Evolutionary conservation across 495 filamentous ascomycete genomes (phyloP).

Genomic region (Aspergillus bridgeri): DNA sequence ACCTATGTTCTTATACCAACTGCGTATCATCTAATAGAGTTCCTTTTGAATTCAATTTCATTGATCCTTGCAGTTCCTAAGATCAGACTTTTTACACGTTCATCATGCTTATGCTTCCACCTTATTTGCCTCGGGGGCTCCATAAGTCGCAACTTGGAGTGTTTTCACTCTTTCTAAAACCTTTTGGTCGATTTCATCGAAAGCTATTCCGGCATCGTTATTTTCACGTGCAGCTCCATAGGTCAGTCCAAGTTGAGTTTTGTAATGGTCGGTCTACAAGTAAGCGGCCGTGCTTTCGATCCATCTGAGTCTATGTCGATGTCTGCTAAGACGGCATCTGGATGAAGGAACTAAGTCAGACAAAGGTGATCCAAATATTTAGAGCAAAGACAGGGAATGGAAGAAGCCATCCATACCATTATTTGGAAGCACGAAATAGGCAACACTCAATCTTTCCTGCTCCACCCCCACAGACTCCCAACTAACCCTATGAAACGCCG

Average conservation of each 20-base stretch:
- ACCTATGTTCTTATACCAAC: too few relatives aligned
- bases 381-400: neutral
- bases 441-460: neutral
- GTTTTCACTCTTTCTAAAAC: neutral
- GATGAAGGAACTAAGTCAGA: neutral
- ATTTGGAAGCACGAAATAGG: neutral
- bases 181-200: neutral
- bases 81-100: too few relatives aligned
- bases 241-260: neutral
- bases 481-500: neutral
- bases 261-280: neutral
- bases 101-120: neutral
- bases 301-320: neutral
- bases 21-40: too few relatives aligned
- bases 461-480: neutral
- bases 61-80: too few relatives aligned
- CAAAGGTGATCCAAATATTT: too few relatives aligned
- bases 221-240: neutral
- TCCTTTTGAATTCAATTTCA: too few relatives aligned
- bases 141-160: neutral
- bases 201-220: neutral
- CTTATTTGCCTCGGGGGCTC: neutral
- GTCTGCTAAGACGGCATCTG: neutral
- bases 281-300: neutral
- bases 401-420: neutral